These are phyloP conservation scores for Yamagishiella unicocca DNA, from an alignment of 139 green algal genomes.

Conservation along the genomic window DNA sequence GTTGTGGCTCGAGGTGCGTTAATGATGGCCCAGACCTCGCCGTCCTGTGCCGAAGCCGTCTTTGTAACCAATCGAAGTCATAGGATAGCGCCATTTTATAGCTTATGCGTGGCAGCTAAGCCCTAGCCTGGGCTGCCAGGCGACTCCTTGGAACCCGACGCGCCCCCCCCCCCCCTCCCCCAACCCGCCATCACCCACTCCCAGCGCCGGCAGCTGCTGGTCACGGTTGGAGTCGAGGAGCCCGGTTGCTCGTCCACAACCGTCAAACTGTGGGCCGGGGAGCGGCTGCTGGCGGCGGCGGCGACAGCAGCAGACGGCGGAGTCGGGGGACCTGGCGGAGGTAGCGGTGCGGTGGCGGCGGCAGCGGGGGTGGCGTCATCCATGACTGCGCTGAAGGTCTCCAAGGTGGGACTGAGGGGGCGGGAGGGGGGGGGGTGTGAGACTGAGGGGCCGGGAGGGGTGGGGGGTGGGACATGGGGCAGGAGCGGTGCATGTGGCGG, in stretches of 20 bases:
- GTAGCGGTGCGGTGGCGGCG: background rate
- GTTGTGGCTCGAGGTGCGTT: slow-evolving; percentile 56
- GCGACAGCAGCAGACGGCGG: background rate
- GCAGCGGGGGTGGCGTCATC: background rate
- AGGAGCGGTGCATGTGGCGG: background rate
- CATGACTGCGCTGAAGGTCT: slow-evolving; percentile 5
- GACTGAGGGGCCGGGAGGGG: background rate
- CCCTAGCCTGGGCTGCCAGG: no score
- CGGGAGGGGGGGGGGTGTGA: background rate
- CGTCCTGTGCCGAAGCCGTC: no score
- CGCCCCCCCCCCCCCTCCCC: background rate
- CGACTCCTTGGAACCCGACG: no score
- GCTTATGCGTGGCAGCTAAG: no score
- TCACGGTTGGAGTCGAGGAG: slow-evolving; percentile 69
- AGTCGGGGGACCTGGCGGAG: background rate
- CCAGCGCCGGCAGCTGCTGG: slow-evolving; percentile 55
- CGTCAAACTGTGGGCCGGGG: slow-evolving; percentile 71
- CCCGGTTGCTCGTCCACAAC: slow-evolving; percentile 65
- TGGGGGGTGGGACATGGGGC: background rate
- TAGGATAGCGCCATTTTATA: no score
- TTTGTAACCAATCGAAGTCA: no score
- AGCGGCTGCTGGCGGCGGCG: slow-evolving; percentile 21
- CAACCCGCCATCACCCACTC: no score
- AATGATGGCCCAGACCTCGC: background rate
- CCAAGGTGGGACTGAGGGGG: slow-evolving; percentile 26